Conservation (phyloP, 768 basidiomycete genomes). For the Pleurotus sapidus region DNA sequence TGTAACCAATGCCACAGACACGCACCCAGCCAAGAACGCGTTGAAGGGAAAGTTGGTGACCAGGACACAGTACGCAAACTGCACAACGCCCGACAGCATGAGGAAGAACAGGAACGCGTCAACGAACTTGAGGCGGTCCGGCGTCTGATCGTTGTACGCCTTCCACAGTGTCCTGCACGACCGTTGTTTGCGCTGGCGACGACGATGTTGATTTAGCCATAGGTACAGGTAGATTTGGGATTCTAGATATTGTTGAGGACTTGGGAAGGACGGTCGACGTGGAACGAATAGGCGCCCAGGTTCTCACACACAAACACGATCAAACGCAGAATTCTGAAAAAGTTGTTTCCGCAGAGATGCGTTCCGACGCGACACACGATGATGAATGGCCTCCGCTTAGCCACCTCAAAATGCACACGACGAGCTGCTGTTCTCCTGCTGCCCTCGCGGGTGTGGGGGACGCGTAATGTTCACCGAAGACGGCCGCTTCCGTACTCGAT, state of each 20-base stretch:
- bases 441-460: conserved; percentile 17
- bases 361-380: conserved; percentile 3
- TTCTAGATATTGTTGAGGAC: too few relatives aligned
- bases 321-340: conserved; percentile 1
- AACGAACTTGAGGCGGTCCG: conserved; percentile 87
- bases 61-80: conserved; percentile 90
- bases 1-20: conserved; percentile 1
- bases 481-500: conserved; percentile 60
- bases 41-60: conserved; percentile 97
- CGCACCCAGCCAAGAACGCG: conserved; percentile 94
- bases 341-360: conserved; percentile 1
- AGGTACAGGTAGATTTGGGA: too few relatives aligned
- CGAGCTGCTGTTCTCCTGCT: not conserved
- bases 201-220: conserved; percentile 8
- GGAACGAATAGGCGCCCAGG: not conserved
- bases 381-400: conserved; percentile 7
- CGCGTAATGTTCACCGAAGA: conserved; percentile 47
- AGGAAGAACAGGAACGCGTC: conserved; percentile 92
- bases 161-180: conserved; percentile 61
- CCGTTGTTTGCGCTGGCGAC: conserved; percentile 28
- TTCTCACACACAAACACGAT: not conserved
- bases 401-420: conserved; percentile 8
- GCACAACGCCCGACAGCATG: conserved; percentile 84
- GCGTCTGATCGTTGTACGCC: conserved; percentile 75
- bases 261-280: not conserved